Evolutionary conservation across 139 green algal genomes (phyloP), one percentile per base, ranked within the genome.

Genomic region (Tetradesmus lagerheimii): DNA sequence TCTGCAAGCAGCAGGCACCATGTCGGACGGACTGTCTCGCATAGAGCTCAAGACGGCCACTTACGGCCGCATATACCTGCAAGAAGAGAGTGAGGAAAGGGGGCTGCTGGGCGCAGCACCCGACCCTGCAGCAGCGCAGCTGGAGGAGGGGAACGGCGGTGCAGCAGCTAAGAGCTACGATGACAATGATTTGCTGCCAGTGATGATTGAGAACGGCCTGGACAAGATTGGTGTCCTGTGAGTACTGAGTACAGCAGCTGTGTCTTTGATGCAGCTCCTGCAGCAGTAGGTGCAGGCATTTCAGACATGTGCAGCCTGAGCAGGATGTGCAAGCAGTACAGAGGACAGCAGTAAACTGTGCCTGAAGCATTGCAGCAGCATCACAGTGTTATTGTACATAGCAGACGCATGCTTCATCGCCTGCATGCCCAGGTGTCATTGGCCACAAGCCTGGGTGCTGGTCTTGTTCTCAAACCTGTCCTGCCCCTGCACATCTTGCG

Each of bases 121-220:
- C 43, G 80, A 91, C 57, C 77, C 77, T 39, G 66, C 23, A 27
- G 15, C 38, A 16, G 31, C 41, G 15, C 14, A 80, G n/a, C 27
- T 35, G 8, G 53, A 62, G 8, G 77, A 62, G 34, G 80, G 62
- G 14, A 35, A 38, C 27, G 57, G 23, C 23, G 20, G 37, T 18
- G 34, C 41, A 4, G 47, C 34, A 27, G 84, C 64, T 8, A 87
- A 86, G 64, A 74, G 81, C 27, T 86, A 91, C 23, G 93, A 95
- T 45, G 90, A 94, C 35, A 79, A 90, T 20, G 91, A 88, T 77
- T 71, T 95, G 45, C 86, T 95, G 81, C 93, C 93, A 18, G 93
- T 94, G 12, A 92, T 95, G 53, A 89, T 95, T 57, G 93, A 95
- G 86, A 90, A 93, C 74, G 92, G 92, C 67, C 84, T 95, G 4